These are phyloP conservation scores for Circinella umbellata DNA, from an alignment of 371 early-diverging fungal genomes.

Conservation along the genomic window DNA sequence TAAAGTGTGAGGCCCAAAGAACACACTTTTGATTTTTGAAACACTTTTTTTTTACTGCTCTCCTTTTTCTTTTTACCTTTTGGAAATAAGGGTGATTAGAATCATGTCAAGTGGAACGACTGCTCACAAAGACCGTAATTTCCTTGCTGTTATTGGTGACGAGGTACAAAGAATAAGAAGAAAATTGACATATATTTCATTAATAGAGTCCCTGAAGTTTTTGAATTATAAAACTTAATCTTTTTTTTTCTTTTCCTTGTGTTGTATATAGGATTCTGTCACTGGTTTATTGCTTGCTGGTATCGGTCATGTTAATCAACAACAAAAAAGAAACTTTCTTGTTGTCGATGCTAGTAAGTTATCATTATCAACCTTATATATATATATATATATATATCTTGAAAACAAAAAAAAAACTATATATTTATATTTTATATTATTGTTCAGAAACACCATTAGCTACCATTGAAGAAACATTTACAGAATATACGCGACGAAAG, in stretches of 20 bases:
- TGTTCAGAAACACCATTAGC: constrained; percentile 85
- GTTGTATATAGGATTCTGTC: constrained; percentile 87
- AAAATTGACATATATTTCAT: too few species aligned
- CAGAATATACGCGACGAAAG: constrained; percentile 87
- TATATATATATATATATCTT: too few species aligned
- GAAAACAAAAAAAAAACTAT: too few species aligned
- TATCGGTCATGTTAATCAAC: constrained; percentile 89
- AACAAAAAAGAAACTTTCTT: constrained; percentile 91
- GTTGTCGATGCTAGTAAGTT: constrained; percentile 92
- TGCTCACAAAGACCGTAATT: constrained; percentile 75
- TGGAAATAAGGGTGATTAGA: not conserved
- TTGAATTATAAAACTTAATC: too few species aligned
- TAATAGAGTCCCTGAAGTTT: too few species aligned
- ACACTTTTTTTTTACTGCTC: not conserved
- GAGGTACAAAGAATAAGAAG: constrained; percentile 63
- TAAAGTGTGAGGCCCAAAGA: not conserved
- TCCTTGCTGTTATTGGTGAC: constrained; percentile 96
- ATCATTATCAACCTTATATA: not conserved
- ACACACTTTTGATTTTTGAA: constrained; percentile 5
- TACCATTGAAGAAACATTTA: constrained; percentile 89
- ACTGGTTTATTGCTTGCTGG: constrained; percentile 98
- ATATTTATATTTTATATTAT: not conserved
- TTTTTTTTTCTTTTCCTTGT: too few species aligned
- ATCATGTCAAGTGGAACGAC: constrained; percentile 47
- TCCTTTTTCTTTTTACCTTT: not conserved